Evolutionary conservation across 2,329 filamentous ascomycete species (phyloP).

Genomic region (Venturia carpophila): DNA sequence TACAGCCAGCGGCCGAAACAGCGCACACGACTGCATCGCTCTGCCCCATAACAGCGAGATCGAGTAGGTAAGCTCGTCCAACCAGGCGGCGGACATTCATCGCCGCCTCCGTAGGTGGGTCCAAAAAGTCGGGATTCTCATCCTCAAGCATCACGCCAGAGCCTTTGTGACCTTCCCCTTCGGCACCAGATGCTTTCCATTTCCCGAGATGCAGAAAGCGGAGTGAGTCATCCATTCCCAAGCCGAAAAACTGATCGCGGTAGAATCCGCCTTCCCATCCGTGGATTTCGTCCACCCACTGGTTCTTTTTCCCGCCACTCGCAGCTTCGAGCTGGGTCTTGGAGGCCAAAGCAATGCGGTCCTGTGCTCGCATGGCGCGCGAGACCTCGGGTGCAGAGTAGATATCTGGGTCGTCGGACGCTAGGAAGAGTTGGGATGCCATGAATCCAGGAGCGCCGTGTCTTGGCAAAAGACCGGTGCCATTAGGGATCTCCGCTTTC

Average conservation of each 20-base stretch:
- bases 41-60: slow-evolving; percentile 64
- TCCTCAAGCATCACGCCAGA: slow-evolving; percentile 17
- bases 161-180: slow-evolving; percentile 34
- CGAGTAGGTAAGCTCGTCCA: slow-evolving; percentile 73
- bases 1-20: slow-evolving; percentile 59
- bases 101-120: slow-evolving; percentile 31
- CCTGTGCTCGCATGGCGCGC: slow-evolving; percentile 55
- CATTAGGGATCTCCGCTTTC: neutral
- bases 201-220: slow-evolving; percentile 7
- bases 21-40: slow-evolving; percentile 69
- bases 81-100: slow-evolving; percentile 64
- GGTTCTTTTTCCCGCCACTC: slow-evolving; percentile 35
- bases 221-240: slow-evolving; percentile 42
- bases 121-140: slow-evolving; percentile 8
- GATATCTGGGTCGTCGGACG: slow-evolving; percentile 74
- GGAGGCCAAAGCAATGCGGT: slow-evolving; percentile 66
- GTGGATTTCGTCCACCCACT: slow-evolving; percentile 66
- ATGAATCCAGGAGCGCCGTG: slow-evolving; percentile 18
- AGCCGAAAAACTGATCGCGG: slow-evolving; percentile 69
- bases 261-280: slow-evolving; percentile 90
- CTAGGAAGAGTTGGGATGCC: slow-evolving; percentile 50
- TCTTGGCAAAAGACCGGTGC: slow-evolving; percentile 12
- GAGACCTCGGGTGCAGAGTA: slow-evolving; percentile 58
- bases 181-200: slow-evolving; percentile 27
- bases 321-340: slow-evolving; percentile 45